Conservation (phyloP, 2,329 filamentous ascomycete genomes). For the Epichloe gansuensis region DNA sequence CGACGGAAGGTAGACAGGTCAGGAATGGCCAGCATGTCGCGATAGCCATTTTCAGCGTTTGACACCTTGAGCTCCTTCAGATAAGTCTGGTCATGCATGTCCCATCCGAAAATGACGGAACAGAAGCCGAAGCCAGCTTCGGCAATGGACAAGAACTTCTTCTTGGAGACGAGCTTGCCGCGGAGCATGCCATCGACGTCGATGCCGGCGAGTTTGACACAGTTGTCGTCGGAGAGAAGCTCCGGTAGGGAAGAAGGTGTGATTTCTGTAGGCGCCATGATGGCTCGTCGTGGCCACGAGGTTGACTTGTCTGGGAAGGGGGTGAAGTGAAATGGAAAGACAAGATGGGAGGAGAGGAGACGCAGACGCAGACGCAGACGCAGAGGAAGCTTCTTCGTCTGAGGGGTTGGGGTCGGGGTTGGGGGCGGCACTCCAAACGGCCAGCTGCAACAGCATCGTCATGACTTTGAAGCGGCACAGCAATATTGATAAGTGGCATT, state of each 20-base stretch:
- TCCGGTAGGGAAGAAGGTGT: constrained; percentile 53
- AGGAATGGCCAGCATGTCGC: constrained; percentile 70
- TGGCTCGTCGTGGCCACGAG: background rate
- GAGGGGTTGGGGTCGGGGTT: too few species aligned
- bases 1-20: constrained; percentile 68
- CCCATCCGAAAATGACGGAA: constrained; percentile 90
- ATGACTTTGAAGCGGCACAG: background rate
- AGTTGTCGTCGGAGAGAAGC: constrained; percentile 57
- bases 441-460: background rate
- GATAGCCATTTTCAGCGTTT: constrained; percentile 83
- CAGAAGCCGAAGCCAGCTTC: constrained; percentile 81
- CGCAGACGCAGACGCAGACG: too few species aligned
- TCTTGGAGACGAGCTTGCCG: constrained; percentile 84
- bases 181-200: constrained; percentile 81
- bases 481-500: too few species aligned
- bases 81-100: constrained; percentile 92
- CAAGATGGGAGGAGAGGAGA: background rate
- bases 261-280: constrained; percentile 18
- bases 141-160: constrained; percentile 81
- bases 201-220: constrained; percentile 78
- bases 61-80: constrained; percentile 74
- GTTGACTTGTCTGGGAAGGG: too few species aligned
- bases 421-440: too few species aligned
- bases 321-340: background rate
- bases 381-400: too few species aligned